phyloP scores from a whole-genome alignment of 192 early-diverging fungal species.

The Coemansia sp. region DNA sequence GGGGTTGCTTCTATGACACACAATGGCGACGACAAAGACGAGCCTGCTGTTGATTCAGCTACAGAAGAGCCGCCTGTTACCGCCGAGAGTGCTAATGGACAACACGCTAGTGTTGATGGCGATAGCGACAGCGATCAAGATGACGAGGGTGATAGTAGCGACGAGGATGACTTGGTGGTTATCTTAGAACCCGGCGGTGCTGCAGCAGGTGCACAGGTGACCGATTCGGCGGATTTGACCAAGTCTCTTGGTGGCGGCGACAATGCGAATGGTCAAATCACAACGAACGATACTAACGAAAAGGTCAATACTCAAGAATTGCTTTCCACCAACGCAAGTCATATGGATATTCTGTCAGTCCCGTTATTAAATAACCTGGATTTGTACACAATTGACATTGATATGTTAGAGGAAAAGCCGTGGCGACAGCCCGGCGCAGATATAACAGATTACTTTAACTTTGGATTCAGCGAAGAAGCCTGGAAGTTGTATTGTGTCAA shows the following conservation, averaged over 20 bases:
- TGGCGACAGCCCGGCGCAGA: constrained; percentile 93
- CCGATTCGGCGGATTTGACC: neutral
- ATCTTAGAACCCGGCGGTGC: constrained; percentile 44
- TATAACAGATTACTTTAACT: constrained; percentile 99
- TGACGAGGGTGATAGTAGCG: neutral
- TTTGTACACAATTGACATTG: constrained; percentile 88
- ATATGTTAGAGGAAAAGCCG: constrained; percentile 92
- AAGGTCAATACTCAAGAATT: constrained; percentile 19
- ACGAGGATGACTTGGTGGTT: constrained; percentile 44
- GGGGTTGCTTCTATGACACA: neutral
- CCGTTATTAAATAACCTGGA: constrained; percentile 67
- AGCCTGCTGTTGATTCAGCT: neutral
- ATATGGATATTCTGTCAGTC: constrained; percentile 48
- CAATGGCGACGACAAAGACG: neutral
- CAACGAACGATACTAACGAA: constrained; percentile 6
- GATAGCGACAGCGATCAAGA: neutral
- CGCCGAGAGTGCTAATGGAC: neutral
- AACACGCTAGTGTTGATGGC: neutral
- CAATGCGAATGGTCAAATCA: neutral
- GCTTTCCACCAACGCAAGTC: constrained; percentile 33
- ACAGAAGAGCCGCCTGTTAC: neutral
- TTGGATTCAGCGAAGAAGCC: constrained; percentile 94
- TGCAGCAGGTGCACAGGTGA: constrained; percentile 3
- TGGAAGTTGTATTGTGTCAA: constrained; percentile 94
- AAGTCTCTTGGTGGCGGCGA: constrained; percentile 5